These are phyloP conservation scores for Aspergillus fumigatiaffinis DNA, from an alignment of 2,329 filamentous ascomycete genomes.

Conservation along the genomic window DNA sequence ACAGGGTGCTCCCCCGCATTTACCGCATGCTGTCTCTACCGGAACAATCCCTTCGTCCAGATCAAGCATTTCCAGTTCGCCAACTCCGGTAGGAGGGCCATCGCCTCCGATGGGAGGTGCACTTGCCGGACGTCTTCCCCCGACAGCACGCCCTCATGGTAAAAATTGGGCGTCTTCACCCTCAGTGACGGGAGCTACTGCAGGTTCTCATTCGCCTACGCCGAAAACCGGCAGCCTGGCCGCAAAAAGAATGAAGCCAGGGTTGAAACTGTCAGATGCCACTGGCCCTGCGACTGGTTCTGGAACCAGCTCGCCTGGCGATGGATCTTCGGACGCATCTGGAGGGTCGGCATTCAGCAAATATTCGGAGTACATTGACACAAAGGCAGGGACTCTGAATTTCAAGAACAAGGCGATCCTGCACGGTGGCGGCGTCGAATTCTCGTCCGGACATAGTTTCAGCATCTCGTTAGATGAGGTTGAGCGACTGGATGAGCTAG, in stretches of 20 bases:
- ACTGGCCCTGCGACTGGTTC: conserved; percentile 46
- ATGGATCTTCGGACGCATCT: conserved; percentile 13
- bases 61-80: not conserved
- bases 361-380: conserved; percentile 80
- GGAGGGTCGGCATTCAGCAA: conserved; percentile 57
- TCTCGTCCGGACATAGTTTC: conserved; percentile 83
- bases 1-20: conserved; percentile 51
- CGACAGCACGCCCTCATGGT: conserved; percentile 24
- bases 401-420: conserved; percentile 93
- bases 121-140: conserved; percentile 27
- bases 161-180: conserved; percentile 34
- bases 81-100: conserved; percentile 10
- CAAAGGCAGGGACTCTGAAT: conserved; percentile 82
- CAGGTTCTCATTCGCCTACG: conserved; percentile 34
- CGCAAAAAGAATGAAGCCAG: conserved; percentile 46
- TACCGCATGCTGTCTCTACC: conserved; percentile 32
- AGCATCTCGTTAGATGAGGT: conserved; percentile 95
- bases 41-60: conserved; percentile 26
- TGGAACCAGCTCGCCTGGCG: conserved; percentile 31
- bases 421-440: conserved; percentile 85
- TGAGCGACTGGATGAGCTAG: conserved; percentile 85
- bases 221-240: conserved; percentile 45
- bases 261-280: conserved; percentile 48
- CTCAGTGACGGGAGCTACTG: conserved; percentile 8
- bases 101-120: conserved; percentile 23